phyloP scores from a whole-genome alignment of 1,284 basidiomycete species.

The Cystobasidium slooffiae region DNA sequence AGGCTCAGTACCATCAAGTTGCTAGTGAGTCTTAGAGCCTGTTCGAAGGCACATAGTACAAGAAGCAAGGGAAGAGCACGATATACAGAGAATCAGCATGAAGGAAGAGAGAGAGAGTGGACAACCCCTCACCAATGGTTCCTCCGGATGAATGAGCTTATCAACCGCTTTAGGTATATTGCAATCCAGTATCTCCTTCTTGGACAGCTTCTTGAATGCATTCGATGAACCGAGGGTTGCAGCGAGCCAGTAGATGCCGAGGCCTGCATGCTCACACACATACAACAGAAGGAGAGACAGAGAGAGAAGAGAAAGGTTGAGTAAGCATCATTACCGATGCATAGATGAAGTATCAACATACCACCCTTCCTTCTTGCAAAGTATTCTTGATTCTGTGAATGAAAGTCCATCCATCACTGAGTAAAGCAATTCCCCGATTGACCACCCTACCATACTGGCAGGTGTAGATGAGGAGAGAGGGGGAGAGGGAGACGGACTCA shows the following conservation, averaged over 20 bases:
- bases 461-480: too few relatives aligned
- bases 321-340: background rate
- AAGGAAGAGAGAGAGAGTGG: background rate
- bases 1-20: slow-evolving; percentile 31
- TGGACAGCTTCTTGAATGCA: slow-evolving; percentile 46
- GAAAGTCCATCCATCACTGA: background rate
- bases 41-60: background rate
- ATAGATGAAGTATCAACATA: background rate
- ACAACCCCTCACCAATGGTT: slow-evolving; percentile 46
- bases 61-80: background rate
- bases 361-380: slow-evolving; percentile 35
- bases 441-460: background rate
- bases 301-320: slow-evolving; percentile 2
- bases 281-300: background rate
- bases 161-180: slow-evolving; percentile 49
- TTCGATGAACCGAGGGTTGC: slow-evolving; percentile 46
- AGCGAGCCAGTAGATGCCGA: slow-evolving; percentile 52
- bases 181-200: slow-evolving; percentile 49
- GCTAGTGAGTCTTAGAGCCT: slow-evolving; percentile 42
- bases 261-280: slow-evolving; percentile 32
- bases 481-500: slow-evolving; percentile 5
- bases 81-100: background rate
- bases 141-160: slow-evolving; percentile 48
- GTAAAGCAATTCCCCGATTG: slow-evolving; percentile 4
- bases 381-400: slow-evolving; percentile 32